Base-by-base conservation (phyloP, 768 basidiomycete species). In the Leccinum barrowsii region DNA sequence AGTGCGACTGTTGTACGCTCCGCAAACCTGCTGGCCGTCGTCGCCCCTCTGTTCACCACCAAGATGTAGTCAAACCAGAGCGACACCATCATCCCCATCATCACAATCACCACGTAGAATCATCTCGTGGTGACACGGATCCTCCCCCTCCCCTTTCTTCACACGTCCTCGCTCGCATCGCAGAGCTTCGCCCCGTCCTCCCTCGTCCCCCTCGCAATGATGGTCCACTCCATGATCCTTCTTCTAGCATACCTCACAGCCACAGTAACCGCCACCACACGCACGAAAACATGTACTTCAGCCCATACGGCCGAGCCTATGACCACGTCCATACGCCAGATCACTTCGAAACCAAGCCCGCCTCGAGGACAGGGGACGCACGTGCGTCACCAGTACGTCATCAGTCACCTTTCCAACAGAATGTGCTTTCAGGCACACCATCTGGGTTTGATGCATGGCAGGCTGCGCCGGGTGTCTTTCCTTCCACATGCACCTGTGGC, bases 271-370 rank as follows among this genome's bases (percentile, higher is more conserved):
- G 81, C 50, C 80, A 80, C 65, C 80, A 85, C 60, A 66, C 62
- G 17, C 81, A 82, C 66, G 82, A 85, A 55, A 75, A 75, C 58
- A 73, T 77, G 57, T 73, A 76, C 47, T 89, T 77, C 67, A 86
- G 84, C 54, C 89, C 89, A 0, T 91, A 90, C 57, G 82, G 82
- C 17, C 80, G 86, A 22, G 85, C 86, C 15, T 84, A 88, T 62
- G 87, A 83, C 53, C 72, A 77, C 4, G 59, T 71, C n/a, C 78
- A 81, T 59, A 70, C 74, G 11, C 55, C 68, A 15, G 77, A 78
- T 46, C 69, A 73, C 37, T 60, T 64, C 48, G 73, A 74, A 48
- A 47, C 63, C 19, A 73, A 68, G 15, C 54, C 61, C 1, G n/a
- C 11, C 5, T 37, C 53, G 44, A 59, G 59, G 51, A 46, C 24